These are phyloP conservation scores for Penicillium angulare DNA, from an alignment of 495 filamentous ascomycete genomes.

Conservation along the genomic window DNA sequence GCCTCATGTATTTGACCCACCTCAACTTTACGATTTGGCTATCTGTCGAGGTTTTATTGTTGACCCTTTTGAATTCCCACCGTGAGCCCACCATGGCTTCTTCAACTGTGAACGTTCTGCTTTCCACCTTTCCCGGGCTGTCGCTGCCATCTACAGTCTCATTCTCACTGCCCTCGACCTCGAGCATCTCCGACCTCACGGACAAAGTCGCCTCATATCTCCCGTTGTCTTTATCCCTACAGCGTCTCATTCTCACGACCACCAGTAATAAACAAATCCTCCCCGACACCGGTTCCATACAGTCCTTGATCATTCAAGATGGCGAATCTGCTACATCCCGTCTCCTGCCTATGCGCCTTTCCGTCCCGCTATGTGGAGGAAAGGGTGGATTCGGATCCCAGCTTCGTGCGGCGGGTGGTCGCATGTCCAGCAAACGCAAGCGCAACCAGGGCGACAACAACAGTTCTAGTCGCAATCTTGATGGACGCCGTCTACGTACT, in stretches of 20 bases:
- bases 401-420: slow-evolving; percentile 91
- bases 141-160: slow-evolving; percentile 75
- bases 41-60: no score
- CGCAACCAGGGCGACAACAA: slow-evolving; percentile 79
- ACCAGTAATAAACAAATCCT: slow-evolving; percentile 70
- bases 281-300: slow-evolving; percentile 32
- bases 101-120: slow-evolving; percentile 70
- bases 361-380: slow-evolving; percentile 74
- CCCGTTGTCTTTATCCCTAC: slow-evolving; percentile 47
- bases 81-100: no score
- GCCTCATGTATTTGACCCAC: no score
- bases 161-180: slow-evolving; percentile 62
- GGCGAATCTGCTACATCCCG: slow-evolving; percentile 49
- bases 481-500: slow-evolving; percentile 85
- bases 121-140: slow-evolving; percentile 80
- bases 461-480: slow-evolving; percentile 86
- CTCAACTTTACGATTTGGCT: no score
- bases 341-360: slow-evolving; percentile 81
- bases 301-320: slow-evolving; percentile 25
- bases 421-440: slow-evolving; percentile 94
- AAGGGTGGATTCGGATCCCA: slow-evolving; percentile 98
- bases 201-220: slow-evolving; percentile 61
- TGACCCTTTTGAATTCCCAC: no score
- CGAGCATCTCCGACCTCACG: slow-evolving; percentile 65
- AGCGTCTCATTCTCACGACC: slow-evolving; percentile 73